Evolutionary conservation across 306 rosid species (phyloP), one percentile per base, ranked within the genome.

Genomic region (Vachellia collinsii): DNA sequence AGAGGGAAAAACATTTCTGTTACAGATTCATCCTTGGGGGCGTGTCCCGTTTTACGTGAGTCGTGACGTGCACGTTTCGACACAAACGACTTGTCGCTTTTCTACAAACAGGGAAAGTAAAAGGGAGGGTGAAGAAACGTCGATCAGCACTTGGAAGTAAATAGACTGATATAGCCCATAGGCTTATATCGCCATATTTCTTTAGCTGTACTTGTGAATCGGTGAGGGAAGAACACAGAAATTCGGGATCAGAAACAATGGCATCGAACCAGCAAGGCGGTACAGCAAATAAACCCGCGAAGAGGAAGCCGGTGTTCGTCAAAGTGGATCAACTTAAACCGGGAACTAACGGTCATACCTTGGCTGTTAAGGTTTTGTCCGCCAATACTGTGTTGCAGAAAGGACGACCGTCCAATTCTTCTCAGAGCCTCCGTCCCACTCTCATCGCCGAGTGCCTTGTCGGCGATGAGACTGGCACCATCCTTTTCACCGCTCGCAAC

Each of bases 371-470:
- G 92, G 97, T 93, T 14, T 66, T 91, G 23, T 81, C 83, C 66
- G 68, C 92, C 46, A 83, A 84, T 81, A 88, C 90, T 1, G 98
- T 93, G 7, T 47, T 91, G 79, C 92, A 93, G 79, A 93, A 93
- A 64, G 92, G 92, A 42, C 87, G 94, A 64, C 88, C 88, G 25
- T 85, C 97, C 58, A 23, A 11, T 59, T 91, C 97, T 37, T 76
- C 51, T 8, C 92, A 86, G 19, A 89, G 78, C 77, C 84, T 88
- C 78, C 97, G 98, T 9, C 97, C 92, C 70, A 91, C 94, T 38
- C 91, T 91, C 47, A 93, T 93, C 91, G 89, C 97, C 0, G 98
- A 93, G 90, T 93, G 94, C 84, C 88, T 93, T 67, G 84, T 90
- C 82, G 94, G 97, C 6, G 98, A 93, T 51, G 97, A 93, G 78